Conservation (phyloP, 2,329 filamentous ascomycete genomes). For the Pseudocercospora musae region DNA sequence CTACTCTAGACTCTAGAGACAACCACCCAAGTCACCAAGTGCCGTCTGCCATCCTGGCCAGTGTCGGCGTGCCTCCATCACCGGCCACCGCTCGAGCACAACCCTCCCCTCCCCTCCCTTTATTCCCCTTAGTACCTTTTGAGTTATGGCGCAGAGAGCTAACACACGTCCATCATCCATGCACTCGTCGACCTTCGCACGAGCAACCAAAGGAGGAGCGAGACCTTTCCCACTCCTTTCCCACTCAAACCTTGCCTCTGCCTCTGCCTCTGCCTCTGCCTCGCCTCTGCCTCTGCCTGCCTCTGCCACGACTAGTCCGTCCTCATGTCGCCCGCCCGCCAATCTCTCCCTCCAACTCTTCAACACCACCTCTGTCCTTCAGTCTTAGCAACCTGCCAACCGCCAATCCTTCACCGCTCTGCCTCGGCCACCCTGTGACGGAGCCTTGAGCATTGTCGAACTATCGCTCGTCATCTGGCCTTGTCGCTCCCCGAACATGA, state of each 20-base stretch:
- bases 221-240: too few species aligned
- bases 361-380: too few species aligned
- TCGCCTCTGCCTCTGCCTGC: too few species aligned
- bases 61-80: slow-evolving; percentile 19
- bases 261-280: too few species aligned
- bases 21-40: too few species aligned
- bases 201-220: slow-evolving; percentile 15
- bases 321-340: too few species aligned
- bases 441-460: neutral
- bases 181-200: slow-evolving; percentile 22
- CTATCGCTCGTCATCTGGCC: neutral
- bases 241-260: too few species aligned
- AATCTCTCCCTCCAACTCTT: slow-evolving; percentile 5
- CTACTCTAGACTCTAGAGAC: too few species aligned
- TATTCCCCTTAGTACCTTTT: slow-evolving; percentile 16
- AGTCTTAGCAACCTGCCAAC: too few species aligned
- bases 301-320: too few species aligned
- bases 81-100: slow-evolving; percentile 1
- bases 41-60: slow-evolving; percentile 20
- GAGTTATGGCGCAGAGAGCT: slow-evolving; percentile 23
- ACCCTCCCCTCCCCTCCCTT: too few species aligned
- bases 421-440: neutral
- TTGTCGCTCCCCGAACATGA: slow-evolving; percentile 20
- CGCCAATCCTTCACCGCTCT: neutral
- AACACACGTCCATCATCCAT: slow-evolving; percentile 19